Base-by-base conservation (phyloP, 129 eudicot genomes). In the Sambucus nigra region DNA sequence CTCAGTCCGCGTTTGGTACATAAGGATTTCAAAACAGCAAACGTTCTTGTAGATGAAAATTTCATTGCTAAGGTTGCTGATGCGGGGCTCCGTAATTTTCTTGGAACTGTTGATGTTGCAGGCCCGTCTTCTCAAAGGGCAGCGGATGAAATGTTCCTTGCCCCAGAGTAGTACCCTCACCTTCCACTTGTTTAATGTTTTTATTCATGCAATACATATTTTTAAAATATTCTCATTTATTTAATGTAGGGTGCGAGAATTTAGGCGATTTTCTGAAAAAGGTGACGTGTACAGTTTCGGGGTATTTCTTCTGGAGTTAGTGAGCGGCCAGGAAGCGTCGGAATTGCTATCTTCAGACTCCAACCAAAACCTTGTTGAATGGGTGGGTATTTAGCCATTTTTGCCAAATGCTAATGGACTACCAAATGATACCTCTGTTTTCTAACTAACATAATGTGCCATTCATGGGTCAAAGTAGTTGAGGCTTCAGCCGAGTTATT, bases 61-160 rank as follows among this genome's bases (percentile, higher is more conserved):
- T 84, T 88, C 60, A 81, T 84, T 19, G 97, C 95, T 24, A 88
- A 88, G 61, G 95, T 88, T 63, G 95, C 95, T 38, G 97, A 88
- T 76, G 94, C 95, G 24, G 97, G 97, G 25, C 76, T 88, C 53
- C 82, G 92, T 26, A 88, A 88, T 64, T 88, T 88, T 67, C 81
- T 88, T 14, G 82, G 84, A 58, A 73, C 76, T 65, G 73, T 51
- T 72, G 96, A 88, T 27, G 25, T 57, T 53, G 92, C 82, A 0
- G 84, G 88, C 63, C 64, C 97, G 29, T 88, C 95, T 54, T 84
- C 97, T 63, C 83, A 75, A 65, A 48, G 67, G 42, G 76, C 68
- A 60, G 84, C 65, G 28, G 97, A 88, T 81, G 88, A 84, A 59
- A 53, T 81, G 21, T 88, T 88, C 69, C 93, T 84, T 58, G 85